Conservation (phyloP, 106 monocot genomes). For the Dendrobium huoshanense region DNA sequence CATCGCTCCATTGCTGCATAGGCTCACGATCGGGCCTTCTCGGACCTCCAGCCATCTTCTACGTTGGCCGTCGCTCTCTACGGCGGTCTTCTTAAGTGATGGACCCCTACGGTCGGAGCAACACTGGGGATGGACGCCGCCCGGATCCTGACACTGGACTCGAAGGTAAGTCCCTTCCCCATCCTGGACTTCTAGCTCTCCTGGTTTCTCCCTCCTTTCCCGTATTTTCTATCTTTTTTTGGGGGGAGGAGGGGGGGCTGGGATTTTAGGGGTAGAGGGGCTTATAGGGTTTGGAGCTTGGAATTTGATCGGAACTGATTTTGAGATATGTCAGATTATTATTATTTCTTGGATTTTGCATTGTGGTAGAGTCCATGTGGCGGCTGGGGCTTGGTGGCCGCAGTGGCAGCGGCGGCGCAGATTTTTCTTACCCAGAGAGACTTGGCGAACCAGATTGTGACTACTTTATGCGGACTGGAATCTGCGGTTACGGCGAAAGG, state of each 20-base stretch:
- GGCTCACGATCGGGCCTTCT: not conserved
- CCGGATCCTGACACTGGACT: conserved; percentile 5
- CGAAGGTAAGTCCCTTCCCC: not conserved
- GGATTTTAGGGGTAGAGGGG: not conserved
- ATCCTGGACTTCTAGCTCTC: not conserved
- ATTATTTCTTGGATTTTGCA: conserved; percentile 5
- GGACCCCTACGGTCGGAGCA: conserved; percentile 8
- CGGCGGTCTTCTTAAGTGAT: not conserved
- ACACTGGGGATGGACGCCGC: not conserved
- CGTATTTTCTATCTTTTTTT: not conserved
- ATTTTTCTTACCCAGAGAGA: conserved; percentile 56
- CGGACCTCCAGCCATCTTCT: not conserved
- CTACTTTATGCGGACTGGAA: conserved; percentile 78
- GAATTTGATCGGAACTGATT: not conserved
- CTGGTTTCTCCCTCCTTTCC: not conserved
- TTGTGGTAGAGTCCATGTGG: conserved; percentile 13
- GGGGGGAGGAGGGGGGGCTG: not conserved
- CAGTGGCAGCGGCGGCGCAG: conserved; percentile 10
- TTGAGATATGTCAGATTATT: not conserved
- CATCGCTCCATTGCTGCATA: conserved; percentile 2
- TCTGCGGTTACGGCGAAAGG: conserved; percentile 74
- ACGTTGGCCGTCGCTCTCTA: not conserved
- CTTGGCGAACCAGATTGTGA: conserved; percentile 71
- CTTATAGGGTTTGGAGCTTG: conserved; percentile 7
- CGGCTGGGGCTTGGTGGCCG: conserved; percentile 5